Conservation (phyloP, 1,284 basidiomycete genomes). For the Fistulinella cinereoalba region DNA sequence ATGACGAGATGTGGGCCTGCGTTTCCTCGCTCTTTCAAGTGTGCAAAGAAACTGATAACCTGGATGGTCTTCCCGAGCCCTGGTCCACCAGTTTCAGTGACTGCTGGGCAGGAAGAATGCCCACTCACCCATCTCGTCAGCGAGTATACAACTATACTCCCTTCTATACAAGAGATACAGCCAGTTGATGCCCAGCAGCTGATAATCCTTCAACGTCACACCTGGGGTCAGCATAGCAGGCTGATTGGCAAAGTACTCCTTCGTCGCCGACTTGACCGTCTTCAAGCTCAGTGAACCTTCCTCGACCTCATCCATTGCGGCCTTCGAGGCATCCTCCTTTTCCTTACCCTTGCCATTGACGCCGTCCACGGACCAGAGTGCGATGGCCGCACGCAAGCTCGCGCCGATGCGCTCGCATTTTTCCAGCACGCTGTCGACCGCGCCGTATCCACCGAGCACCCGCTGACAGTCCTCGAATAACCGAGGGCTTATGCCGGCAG, state of each 20-base stretch:
- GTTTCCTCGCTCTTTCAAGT: constrained; percentile 76
- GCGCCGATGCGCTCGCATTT: constrained; percentile 87
- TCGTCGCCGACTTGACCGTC: constrained; percentile 44
- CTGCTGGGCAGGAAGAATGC: not conserved
- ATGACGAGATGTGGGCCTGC: constrained; percentile 91
- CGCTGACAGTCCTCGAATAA: constrained; percentile 89
- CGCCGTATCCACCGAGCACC: constrained; percentile 87
- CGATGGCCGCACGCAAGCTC: constrained; percentile 64
- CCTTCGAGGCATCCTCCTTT: constrained; percentile 27
- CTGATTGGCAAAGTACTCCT: constrained; percentile 73
- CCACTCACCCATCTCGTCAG: constrained; percentile 92
- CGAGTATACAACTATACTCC: constrained; percentile 89
- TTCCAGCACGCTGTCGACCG: constrained; percentile 87
- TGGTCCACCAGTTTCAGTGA: constrained; percentile 28
- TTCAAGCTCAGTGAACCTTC: constrained; percentile 63
- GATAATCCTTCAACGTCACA: constrained; percentile 92
- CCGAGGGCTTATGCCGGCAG: constrained; percentile 80
- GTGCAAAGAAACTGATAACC: constrained; percentile 94
- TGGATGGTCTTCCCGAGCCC: constrained; percentile 98
- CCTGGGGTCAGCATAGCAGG: constrained; percentile 68
- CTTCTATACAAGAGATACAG: constrained; percentile 83
- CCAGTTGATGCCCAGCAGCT: constrained; percentile 98
- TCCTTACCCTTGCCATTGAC: constrained; percentile 45
- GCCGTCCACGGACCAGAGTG: constrained; percentile 64
- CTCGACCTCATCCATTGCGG: constrained; percentile 40